Conservation (phyloP, 2,329 filamentous ascomycete genomes). For the Mycosphaerella sp. region DNA sequence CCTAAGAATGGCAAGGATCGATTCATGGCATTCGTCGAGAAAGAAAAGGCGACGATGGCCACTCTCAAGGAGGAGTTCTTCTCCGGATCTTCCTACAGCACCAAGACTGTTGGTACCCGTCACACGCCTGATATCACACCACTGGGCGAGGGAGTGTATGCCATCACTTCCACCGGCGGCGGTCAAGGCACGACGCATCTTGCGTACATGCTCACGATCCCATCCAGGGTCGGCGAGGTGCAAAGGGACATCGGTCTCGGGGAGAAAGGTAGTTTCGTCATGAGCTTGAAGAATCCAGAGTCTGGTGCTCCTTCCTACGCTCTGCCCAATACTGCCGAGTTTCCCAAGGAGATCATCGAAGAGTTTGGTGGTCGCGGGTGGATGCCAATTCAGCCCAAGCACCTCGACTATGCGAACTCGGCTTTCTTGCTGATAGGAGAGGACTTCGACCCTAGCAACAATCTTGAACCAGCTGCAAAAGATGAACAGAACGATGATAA, state of each 20-base stretch:
- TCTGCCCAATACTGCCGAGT: conserved; percentile 61
- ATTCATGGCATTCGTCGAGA: conserved; percentile 80
- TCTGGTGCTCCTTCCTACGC: conserved; percentile 59
- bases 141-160: conserved; percentile 80
- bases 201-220: conserved; percentile 72
- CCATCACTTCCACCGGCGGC: conserved; percentile 63
- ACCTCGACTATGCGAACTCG: conserved; percentile 59
- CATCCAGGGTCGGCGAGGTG: conserved; percentile 60
- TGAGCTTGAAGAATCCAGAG: conserved; percentile 74
- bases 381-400: conserved; percentile 63
- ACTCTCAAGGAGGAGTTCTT: conserved; percentile 70
- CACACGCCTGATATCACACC: conserved; percentile 64
- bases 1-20: conserved; percentile 61
- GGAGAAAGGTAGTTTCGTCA: conserved; percentile 66
- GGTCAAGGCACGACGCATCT: conserved; percentile 58
- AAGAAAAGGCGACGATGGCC: conserved; percentile 57
- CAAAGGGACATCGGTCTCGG: conserved; percentile 69
- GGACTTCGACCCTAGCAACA: conserved; percentile 47
- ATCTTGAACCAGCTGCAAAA: conserved; percentile 52
- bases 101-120: conserved; percentile 65
- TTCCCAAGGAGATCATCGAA: conserved; percentile 64
- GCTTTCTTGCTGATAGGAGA: conserved; percentile 77
- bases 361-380: conserved; percentile 69
- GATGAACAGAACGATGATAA: conserved; percentile 50
- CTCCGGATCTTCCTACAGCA: conserved; percentile 60